Base-by-base conservation (phyloP, 768 basidiomycete species). In the Butyriboletus loyo region DNA sequence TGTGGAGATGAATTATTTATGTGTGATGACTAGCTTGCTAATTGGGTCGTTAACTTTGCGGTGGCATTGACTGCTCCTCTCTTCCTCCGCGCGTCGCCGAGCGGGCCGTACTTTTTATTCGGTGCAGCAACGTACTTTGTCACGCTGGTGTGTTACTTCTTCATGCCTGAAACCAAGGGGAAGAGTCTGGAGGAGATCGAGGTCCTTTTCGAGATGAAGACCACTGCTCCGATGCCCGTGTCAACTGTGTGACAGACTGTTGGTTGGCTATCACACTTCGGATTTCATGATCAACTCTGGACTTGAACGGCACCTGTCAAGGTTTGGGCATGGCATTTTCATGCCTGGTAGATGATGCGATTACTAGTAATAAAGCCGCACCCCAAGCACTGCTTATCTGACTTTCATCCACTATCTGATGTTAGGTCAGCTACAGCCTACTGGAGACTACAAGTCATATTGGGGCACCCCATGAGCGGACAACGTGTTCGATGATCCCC, bases 21-120 rank as follows among this genome's bases (percentile, higher is more conserved):
- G 28, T 49, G 52, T 19, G 21, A 56, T 37, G 40, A 46, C 36
- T 27, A 62, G 64, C 62, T 59, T 36, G 53, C 59, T 2, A 63
- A 67, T 48, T 69, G 61, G 62, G 49, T 57, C 31, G 65, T 77
- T 21, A 78, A 78, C 63, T 77, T 73, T 56, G 46, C 66, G 30
- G 72, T 79, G 52, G 75, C 78, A 10, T 66, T 76, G 58, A 70
- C 77, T 22, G 75, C 77, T 14, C 76, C 78, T 17, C 61, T 77
- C 31, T 80, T 79, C 67, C 72, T 80, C 43, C 63, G 67, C 4
- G 61, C 67, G 40, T 77, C 75, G 7, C 68, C 72, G 7, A 79
- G 72, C 2, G 77, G 75, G 2, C 75, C 76, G 1, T 79, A 78
- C 57, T 79, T 79, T 63, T 59, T 78, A 40, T 79, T 77, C 48